A percentile compares a stretch with the other conserved stretches of the same genome.
Conservation (phyloP, 2,329 filamentous ascomycete genomes). For the Exophiala sp. region DNA sequence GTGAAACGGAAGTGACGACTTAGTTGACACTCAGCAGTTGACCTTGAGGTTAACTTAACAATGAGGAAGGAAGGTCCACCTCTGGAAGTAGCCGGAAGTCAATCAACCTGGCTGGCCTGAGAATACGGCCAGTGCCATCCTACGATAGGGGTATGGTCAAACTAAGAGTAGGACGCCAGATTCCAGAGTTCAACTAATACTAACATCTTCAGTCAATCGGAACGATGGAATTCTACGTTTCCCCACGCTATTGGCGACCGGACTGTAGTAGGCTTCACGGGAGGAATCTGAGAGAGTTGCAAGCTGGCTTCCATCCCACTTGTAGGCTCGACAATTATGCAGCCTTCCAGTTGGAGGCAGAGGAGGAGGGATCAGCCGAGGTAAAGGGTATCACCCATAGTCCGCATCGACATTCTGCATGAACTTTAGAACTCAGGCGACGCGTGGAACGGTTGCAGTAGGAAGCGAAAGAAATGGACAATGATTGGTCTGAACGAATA, state of each 20-base stretch:
- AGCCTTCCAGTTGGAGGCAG: constrained; percentile 5
- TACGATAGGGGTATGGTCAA: constrained; percentile 6
- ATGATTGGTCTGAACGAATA: too few relatives aligned
- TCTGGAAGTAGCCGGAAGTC: constrained; percentile 3
- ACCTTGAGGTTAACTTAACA: too few relatives aligned
- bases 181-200: not conserved
- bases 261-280: constrained; percentile 7
- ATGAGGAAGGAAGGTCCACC: constrained; percentile 2
- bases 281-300: constrained; percentile 4
- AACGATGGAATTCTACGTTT: too few relatives aligned
- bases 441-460: constrained; percentile 6
- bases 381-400: not conserved
- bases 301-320: not conserved
- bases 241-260: constrained; percentile 19
- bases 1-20: too few relatives aligned
- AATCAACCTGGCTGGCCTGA: constrained; percentile 11
- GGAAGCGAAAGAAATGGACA: constrained; percentile 1
- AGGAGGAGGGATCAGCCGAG: not conserved
- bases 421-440: constrained; percentile 6
- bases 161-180: constrained; percentile 15
- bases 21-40: too few relatives aligned
- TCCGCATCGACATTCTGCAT: constrained; percentile 14
- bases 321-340: not conserved
- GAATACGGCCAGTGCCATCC: constrained; percentile 3
- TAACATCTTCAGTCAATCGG: constrained; percentile 4